phyloP scores from a whole-genome alignment of 2,329 filamentous ascomycete genomes.

The Colletotrichum euphorbiae region DNA sequence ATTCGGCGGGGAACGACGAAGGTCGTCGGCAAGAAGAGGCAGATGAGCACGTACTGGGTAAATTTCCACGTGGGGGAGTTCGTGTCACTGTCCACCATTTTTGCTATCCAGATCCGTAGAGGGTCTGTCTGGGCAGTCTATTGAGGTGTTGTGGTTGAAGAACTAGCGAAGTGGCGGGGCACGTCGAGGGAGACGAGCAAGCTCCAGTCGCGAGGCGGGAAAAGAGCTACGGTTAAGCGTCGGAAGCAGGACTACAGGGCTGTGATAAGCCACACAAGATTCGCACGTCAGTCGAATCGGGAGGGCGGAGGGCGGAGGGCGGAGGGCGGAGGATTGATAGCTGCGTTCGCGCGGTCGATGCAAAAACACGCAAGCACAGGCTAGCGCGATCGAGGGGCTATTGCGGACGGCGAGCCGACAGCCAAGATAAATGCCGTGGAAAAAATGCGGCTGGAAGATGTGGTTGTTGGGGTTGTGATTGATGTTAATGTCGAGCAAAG shows the following conservation, averaged over 20 bases:
- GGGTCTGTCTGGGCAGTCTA: not conserved
- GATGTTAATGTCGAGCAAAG: conserved; percentile 3
- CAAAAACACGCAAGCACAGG: conserved; percentile 29
- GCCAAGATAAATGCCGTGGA: not conserved
- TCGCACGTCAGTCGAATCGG: conserved; percentile 6
- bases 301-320: not conserved
- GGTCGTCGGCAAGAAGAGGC: conserved; percentile 16
- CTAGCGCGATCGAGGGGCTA: conserved; percentile 20
- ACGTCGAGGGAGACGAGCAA: conserved; percentile 20
- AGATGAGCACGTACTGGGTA: conserved; percentile 81
- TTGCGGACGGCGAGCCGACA: conserved; percentile 2
- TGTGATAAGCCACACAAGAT: conserved; percentile 22
- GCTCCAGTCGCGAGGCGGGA: conserved; percentile 13
- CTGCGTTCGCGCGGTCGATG: conserved; percentile 6
- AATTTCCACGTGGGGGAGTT: conserved; percentile 99
- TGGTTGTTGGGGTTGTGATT: not conserved
- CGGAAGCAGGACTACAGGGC: conserved; percentile 7
- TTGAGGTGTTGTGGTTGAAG: conserved; percentile 7
- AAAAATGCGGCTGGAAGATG: not conserved
- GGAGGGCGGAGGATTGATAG: not conserved
- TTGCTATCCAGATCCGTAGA: conserved; percentile 52
- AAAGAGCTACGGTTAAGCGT: conserved; percentile 21
- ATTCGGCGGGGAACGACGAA: not conserved
- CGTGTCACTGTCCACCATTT: conserved; percentile 97
- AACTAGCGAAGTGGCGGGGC: conserved; percentile 29